Base-by-base conservation (phyloP, 768 basidiomycete species). In the Hirschioporus abietinus region DNA sequence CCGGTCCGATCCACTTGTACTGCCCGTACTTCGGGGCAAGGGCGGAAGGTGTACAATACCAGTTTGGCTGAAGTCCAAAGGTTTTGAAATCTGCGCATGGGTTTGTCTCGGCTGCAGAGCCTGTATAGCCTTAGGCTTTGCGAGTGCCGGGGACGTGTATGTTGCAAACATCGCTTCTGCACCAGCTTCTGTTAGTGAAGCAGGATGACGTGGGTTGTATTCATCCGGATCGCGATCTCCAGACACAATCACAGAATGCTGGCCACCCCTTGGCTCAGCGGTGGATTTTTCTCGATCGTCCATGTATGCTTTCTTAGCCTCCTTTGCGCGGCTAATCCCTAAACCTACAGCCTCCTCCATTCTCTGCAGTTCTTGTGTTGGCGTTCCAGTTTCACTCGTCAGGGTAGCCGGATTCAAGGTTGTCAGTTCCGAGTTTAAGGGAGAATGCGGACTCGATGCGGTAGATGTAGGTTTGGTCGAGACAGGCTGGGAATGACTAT, bases 181-280 rank as follows among this genome's bases (percentile, higher is more conserved):
- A 27, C 63, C 66, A 17, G 57, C 66, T n/a, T 27, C 60, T 62
- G 35, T 26, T 4, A 63, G 34, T 23, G 60, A 23, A 59, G 23
- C 35, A 34, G 63, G 23, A 7, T 52, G n/a, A 58, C 59, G 20
- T 42, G 52, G 26, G 60, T 27, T 23, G 60, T 30, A 24, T 35
- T 35, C n/a, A 24, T 57, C 27, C n/a, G 58, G 30, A 35, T 35
- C 8, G 36, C 25, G 60, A 35, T 35, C 23, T 6, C 35, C 64
- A 24, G 23, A n/a, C 12, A 64, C 18, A 64, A 66, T 36, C 58
- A 35, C 65, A 34, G 63, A 24, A 63, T 25, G 61, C 61, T 27
- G n/a, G 24, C 58, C 66, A 12, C 35, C 64, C 35, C 18, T 58
- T 63, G 34, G 60, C 58, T 25, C 36, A 35, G 24, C 24, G 8